phyloP scores from a whole-genome alignment of 2,329 filamentous ascomycete genomes.

The Zymoseptoria crescenta region DNA sequence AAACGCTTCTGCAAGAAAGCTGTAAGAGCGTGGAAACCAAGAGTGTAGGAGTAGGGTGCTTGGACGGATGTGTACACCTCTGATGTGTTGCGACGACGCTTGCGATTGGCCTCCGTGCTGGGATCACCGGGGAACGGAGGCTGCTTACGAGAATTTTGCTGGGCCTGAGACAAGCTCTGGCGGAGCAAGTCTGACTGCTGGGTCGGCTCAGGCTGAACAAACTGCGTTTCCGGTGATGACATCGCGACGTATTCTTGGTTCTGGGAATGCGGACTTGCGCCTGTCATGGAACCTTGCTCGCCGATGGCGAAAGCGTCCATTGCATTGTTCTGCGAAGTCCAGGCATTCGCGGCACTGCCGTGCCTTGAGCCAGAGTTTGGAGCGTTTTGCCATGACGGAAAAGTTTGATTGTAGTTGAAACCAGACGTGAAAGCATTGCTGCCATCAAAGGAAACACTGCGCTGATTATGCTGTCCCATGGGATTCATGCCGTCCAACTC shows the following conservation, averaged over 20 bases:
- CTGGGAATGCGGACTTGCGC: conserved; percentile 51
- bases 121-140: conserved; percentile 24
- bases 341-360: conserved; percentile 36
- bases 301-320: conserved; percentile 53
- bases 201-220: conserved; percentile 25
- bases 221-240: conserved; percentile 27
- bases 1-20: conserved; percentile 73
- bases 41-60: conserved; percentile 84
- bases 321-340: conserved; percentile 36
- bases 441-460: conserved; percentile 25
- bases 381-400: conserved; percentile 26
- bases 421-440: conserved; percentile 16
- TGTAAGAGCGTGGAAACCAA: conserved; percentile 82
- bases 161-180: conserved; percentile 28
- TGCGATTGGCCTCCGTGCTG: conserved; percentile 29
- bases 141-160: conserved; percentile 23
- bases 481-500: conserved; percentile 27
- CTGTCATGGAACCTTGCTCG: conserved; percentile 50
- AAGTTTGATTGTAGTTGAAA: conserved; percentile 17
- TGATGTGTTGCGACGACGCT: conserved; percentile 63
- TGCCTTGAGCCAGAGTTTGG: conserved; percentile 35
- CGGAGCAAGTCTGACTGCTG: conserved; percentile 25
- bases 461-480: conserved; percentile 22
- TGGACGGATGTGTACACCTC: conserved; percentile 83
- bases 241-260: conserved; percentile 37